Evolutionary conservation across 164 flowering plant genomes (phyloP), one percentile per base, ranked within the genome.

Genomic region (Vitis rotundifolia): DNA sequence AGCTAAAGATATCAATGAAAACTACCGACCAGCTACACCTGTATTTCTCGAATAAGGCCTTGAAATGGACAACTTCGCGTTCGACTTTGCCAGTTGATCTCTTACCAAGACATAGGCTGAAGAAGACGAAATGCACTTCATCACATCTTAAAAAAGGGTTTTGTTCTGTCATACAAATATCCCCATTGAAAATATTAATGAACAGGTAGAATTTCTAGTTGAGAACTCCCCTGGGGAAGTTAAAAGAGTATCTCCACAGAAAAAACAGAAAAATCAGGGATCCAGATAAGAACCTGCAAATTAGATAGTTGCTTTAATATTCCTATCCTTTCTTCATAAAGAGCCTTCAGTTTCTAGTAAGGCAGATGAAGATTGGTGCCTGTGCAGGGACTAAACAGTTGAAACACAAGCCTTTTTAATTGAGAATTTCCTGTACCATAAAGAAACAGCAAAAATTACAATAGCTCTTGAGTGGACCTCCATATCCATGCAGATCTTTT

Each of bases 21-120:
- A 75, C 81, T 80, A 85, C 83, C 82, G 68, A 82, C 83, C 86
- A 82, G 81, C 81, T 78, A 85, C 89, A 96, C 98, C 99, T 96
- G 98, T 75, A 91, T 89, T 92, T 93, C 83, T 89, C 91, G 60
- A 68, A 80, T 63, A 80, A 55, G 26, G 81, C 84, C 75, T 86
- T 94, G 69, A 82, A 87, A 48, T 80, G 82, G 51, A 54, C 60
- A 60, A 92, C 83, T 75, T 91, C 94, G 87, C 82, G 81, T 89
- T 96, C 57, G 94, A 89, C 74, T 83, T 89, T 49, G 84, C 89
- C 69, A 96, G 84, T 75, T 88, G 91, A 75, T 89, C 92, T 68
- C 73, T 84, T 52, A 84, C 76, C 71, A 85, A 70, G 48, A 76
- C 71, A 66, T 69, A 92, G 3, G 91, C 77, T 68, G 79, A 84